Conservation (phyloP, 371 early-diverging fungal species). For the Mucor plumbeus region DNA sequence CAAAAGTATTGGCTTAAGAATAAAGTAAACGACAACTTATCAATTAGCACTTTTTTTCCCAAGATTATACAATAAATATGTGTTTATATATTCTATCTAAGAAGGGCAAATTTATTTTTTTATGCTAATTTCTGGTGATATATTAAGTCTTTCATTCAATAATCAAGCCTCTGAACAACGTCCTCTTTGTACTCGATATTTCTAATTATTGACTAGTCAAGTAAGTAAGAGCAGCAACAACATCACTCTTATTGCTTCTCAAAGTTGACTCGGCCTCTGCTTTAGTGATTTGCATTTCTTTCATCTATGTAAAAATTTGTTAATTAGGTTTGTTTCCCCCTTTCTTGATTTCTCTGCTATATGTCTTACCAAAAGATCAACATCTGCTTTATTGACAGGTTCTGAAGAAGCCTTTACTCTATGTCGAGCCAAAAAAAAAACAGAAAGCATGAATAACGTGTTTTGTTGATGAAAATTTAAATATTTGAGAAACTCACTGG, state of each 20-base stretch:
- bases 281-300: conserved; percentile 50
- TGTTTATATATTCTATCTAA: too few species aligned
- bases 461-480: conserved; percentile 5
- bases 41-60: too few species aligned
- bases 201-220: conserved; percentile 33
- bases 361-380: conserved; percentile 30
- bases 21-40: too few species aligned
- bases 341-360: not conserved
- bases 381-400: conserved; percentile 26
- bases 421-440: not conserved
- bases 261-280: conserved; percentile 47
- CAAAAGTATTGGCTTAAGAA: too few species aligned
- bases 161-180: too few species aligned
- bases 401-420: conserved; percentile 14
- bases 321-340: not conserved
- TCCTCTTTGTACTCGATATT: too few species aligned
- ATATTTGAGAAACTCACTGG: conserved; percentile 14
- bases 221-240: conserved; percentile 45
- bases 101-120: too few species aligned
- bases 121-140: too few species aligned
- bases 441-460: not conserved
- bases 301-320: conserved; percentile 15
- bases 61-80: too few species aligned
- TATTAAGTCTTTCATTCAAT: too few species aligned
- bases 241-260: conserved; percentile 46